These are phyloP conservation scores for Cocos nucifera DNA, from an alignment of 176 grass and related monocot genomes.

Conservation along the genomic window DNA sequence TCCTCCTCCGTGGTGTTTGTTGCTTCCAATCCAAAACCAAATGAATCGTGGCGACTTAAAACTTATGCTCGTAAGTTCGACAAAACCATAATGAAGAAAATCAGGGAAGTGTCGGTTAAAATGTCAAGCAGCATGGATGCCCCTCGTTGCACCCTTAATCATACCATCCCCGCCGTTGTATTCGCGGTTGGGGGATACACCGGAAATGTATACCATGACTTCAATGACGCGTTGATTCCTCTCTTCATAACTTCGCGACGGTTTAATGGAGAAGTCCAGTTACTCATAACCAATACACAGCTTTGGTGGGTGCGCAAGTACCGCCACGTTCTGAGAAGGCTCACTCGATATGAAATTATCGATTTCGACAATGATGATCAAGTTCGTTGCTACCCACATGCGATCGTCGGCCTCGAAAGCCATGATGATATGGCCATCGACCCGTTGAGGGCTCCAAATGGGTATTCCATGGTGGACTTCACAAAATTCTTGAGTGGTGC, in stretches of 20 bases:
- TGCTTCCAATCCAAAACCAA: not conserved
- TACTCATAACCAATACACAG: conserved; percentile 11
- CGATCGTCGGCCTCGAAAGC: not conserved
- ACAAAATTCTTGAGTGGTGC: too few species aligned
- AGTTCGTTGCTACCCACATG: conserved; percentile 11
- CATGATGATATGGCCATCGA: conserved; percentile 1
- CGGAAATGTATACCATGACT: conserved; percentile 70
- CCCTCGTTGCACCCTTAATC: conserved; percentile 33
- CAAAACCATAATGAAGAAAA: not conserved
- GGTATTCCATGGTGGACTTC: too few species aligned
- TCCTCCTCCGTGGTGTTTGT: conserved; percentile 37
- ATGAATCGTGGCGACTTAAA: conserved; percentile 37
- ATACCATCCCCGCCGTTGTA: conserved; percentile 39
- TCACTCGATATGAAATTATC: conserved; percentile 7
- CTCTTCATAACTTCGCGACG: conserved; percentile 49
- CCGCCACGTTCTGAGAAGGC: not conserved
- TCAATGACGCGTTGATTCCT: conserved; percentile 64
- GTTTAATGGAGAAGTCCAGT: conserved; percentile 46
- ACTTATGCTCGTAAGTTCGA: conserved; percentile 53
- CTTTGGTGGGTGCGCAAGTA: conserved; percentile 9
- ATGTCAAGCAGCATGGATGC: conserved; percentile 10
- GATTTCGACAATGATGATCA: conserved; percentile 3
- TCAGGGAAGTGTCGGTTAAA: conserved; percentile 41
- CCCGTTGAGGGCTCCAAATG: not conserved
- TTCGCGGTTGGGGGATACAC: conserved; percentile 55